Conservation (phyloP, 495 filamentous ascomycete genomes). For the Poronia punctata region DNA sequence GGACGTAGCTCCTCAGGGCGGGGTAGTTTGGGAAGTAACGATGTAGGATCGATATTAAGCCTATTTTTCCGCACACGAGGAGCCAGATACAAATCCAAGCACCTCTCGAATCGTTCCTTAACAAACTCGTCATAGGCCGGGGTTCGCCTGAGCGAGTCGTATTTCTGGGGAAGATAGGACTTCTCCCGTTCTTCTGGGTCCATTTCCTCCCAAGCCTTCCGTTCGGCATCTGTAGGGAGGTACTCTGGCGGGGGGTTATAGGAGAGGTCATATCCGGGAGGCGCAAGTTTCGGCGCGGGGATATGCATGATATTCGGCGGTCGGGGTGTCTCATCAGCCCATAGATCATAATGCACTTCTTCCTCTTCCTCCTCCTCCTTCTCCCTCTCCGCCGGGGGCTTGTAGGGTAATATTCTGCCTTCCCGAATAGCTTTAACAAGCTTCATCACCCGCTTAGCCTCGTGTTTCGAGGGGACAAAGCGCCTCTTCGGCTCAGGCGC, state of each 20-base stretch:
- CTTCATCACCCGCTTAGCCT: slow-evolving; percentile 96
- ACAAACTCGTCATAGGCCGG: slow-evolving; percentile 87
- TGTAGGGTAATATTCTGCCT: slow-evolving; percentile 88
- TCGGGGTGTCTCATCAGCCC: slow-evolving; percentile 80
- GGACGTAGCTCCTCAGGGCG: slow-evolving; percentile 86
- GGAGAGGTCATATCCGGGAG: slow-evolving; percentile 88
- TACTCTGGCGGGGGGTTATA: slow-evolving; percentile 98
- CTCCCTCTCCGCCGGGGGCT: slow-evolving; percentile 66
- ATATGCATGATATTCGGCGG: slow-evolving; percentile 90
- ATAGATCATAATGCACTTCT: slow-evolving; percentile 74
- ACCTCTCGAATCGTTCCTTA: slow-evolving; percentile 93
- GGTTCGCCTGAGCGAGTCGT: slow-evolving; percentile 78
- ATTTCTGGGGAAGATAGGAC: slow-evolving; percentile 77
- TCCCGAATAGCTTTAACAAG: slow-evolving; percentile 92
- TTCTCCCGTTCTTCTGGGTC: slow-evolving; percentile 88
- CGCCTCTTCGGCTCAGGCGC: slow-evolving; percentile 94
- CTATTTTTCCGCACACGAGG: slow-evolving; percentile 87
- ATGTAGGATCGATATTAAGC: slow-evolving; percentile 93
- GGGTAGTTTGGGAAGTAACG: slow-evolving; percentile 89
- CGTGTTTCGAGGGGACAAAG: slow-evolving; percentile 96
- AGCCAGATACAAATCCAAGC: slow-evolving; percentile 90
- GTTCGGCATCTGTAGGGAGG: slow-evolving; percentile 76
- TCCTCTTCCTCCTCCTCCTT: slow-evolving; percentile 62
- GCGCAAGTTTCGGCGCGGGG: slow-evolving; percentile 90
- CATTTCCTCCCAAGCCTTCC: slow-evolving; percentile 76